Base-by-base conservation (phyloP, 768 basidiomycete genomes). In the Pleurotus cornucopiae region DNA sequence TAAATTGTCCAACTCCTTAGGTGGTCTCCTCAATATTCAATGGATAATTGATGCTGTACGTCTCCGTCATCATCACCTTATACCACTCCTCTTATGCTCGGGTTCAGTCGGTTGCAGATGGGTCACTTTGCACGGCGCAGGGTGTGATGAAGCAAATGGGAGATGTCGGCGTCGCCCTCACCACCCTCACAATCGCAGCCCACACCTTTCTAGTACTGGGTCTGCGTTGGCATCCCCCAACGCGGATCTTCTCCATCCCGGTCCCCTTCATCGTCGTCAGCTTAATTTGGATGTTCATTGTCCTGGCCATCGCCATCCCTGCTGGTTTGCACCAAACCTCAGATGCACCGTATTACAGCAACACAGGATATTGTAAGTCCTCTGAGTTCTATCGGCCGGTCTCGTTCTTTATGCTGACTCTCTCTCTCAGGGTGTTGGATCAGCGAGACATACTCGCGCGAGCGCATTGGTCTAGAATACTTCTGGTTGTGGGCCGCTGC, bases 351-450 rank as follows among this genome's bases (percentile, higher is more conserved):
- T 74, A 70, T 57, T 77, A 74, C 59, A 72, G 71, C 3, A 64
- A 70, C 43, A 71, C 75, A 2, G 66, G 66, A 26, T 63, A 67
- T 49, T 74, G 73, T 73, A 40, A 30, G 65, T 63, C n/a, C 30
- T 34, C 30, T 9, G 2, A 34, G 9, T 11, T 7, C 0, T 9
- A 11, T 34, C 30, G 11, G 11, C 30, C 7, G 1, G 11, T 9
- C 30, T 34, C 30, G 11, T 41, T 6, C 39, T 5, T 53, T 4
- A 53, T 18, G 14, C 11, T 16, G 14, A 39, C 7, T 7, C 39
- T 6, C 39, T 6, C 18, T 53, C 20, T 3, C 56, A 77, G 75
- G 76, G 76, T 78, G 76, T 56, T 78, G 76, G 77, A 78, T 78
- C 41, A 66, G 61, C 6, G 30, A 52, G 6, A 60, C 60, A 7